Conservation (phyloP, 2,329 filamentous ascomycete genomes). For the Fusarium pininemorale region DNA sequence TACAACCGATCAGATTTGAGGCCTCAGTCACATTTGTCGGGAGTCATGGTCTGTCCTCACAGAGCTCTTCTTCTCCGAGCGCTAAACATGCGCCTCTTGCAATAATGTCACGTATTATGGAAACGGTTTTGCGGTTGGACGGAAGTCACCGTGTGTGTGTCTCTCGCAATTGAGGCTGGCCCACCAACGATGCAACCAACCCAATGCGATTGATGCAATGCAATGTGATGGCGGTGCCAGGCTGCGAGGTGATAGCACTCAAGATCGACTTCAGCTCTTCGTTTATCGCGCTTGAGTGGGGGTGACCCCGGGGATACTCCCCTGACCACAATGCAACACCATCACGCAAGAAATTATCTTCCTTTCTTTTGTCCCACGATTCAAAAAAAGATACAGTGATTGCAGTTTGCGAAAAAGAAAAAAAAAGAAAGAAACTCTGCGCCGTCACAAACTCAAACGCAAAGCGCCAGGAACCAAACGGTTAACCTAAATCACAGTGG, state of each 20-base stretch:
- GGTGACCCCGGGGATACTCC: constrained; percentile 1
- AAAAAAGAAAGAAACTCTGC: neutral
- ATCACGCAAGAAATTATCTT: neutral
- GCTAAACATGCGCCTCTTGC: neutral
- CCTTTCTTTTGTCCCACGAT: neutral
- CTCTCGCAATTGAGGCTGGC: constrained; percentile 6
- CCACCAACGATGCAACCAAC: neutral
- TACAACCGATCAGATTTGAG: constrained; percentile 2
- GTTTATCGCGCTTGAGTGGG: constrained; percentile 18
- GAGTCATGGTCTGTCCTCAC: neutral
- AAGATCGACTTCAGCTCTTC: constrained; percentile 18
- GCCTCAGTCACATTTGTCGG: neutral
- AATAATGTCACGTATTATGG: neutral
- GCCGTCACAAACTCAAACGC: neutral
- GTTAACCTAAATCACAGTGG: constrained; percentile 7
- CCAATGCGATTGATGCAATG: neutral
- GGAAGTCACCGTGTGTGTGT: neutral
- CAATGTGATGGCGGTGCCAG: neutral
- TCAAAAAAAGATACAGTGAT: neutral
- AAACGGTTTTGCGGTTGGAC: neutral
- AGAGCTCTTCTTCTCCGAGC: neutral
- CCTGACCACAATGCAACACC: neutral
- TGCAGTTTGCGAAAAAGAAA: neutral
- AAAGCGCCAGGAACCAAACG: constrained; percentile 14
- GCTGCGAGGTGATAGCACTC: neutral